Percentiles rank a stretch among this genome's conserved stretches.
These are phyloP conservation scores for Suillus bovinus DNA, from an alignment of 768 basidiomycete genomes.

Conservation along the genomic window DNA sequence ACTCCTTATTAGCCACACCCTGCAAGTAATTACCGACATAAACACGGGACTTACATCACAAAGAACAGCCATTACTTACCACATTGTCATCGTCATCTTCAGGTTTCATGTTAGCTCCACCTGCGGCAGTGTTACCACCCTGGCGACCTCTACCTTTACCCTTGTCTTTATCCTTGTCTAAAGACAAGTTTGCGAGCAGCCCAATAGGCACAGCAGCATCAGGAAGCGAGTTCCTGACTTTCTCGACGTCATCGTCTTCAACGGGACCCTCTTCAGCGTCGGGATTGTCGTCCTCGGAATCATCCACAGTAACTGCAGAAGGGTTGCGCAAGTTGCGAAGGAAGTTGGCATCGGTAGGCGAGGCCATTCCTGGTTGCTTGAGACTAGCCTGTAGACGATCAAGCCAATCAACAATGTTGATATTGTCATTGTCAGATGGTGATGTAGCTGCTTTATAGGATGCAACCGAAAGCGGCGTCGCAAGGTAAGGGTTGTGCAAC, in stretches of 20 bases:
- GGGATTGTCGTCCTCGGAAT: constrained; percentile 42
- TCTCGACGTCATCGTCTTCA: constrained; percentile 45
- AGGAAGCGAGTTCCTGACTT: constrained; percentile 52
- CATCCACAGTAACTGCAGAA: constrained; percentile 29
- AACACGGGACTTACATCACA: background rate
- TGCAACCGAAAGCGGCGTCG: constrained; percentile 77
- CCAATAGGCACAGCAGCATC: constrained; percentile 76
- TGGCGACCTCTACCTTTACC: constrained; percentile 38
- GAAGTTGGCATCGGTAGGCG: constrained; percentile 27
- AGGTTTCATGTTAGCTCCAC: constrained; percentile 25
- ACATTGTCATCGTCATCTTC: constrained; percentile 65
- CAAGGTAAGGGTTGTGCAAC: constrained; percentile 80
- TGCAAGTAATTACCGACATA: constrained; percentile 29
- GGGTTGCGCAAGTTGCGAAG: constrained; percentile 34
- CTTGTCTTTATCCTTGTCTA: constrained; percentile 54
- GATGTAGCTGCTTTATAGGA: constrained; percentile 79
- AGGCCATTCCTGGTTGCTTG: constrained; percentile 46
- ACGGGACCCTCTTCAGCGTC: constrained; percentile 32
- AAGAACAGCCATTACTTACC: constrained; percentile 34
- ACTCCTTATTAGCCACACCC: constrained; percentile 81
- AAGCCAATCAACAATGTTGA: constrained; percentile 72
- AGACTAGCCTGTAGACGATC: constrained; percentile 67
- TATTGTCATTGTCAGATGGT: constrained; percentile 68
- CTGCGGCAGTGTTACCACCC: constrained; percentile 16
- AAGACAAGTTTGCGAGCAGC: constrained; percentile 68